Percentiles rank a stretch among this genome's conserved stretches.
Evolutionary conservation across 805 yeast species (phyloP).

Genomic region (Hanseniaspora lachancei): DNA sequence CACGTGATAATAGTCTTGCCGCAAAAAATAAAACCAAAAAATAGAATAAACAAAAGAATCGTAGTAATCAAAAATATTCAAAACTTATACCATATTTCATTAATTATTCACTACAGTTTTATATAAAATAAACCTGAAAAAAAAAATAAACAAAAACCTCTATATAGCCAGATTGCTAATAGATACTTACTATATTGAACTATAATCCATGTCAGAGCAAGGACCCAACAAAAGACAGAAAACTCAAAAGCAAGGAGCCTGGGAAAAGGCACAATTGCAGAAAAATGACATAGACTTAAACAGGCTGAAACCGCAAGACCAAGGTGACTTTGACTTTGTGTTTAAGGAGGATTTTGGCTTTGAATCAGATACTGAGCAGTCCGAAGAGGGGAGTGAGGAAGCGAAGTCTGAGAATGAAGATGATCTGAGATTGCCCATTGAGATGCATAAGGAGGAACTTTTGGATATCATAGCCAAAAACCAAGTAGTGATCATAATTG

Average conservation of each 20-base stretch:
- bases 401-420: constrained; percentile 24
- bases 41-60: background rate
- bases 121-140: too few relatives aligned
- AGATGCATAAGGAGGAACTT: constrained; percentile 44
- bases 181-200: background rate
- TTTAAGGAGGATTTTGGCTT: constrained; percentile 55
- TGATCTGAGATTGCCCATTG: constrained; percentile 61
- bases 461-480: constrained; percentile 45
- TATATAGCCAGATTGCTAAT: background rate
- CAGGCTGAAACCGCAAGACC: constrained; percentile 6
- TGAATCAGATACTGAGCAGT: constrained; percentile 30
- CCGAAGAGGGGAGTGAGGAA: constrained; percentile 27
- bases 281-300: constrained; percentile 18
- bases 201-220: background rate
- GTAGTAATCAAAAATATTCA: too few relatives aligned
- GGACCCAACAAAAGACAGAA: constrained; percentile 10
- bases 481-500: constrained; percentile 64
- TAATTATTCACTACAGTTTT: too few relatives aligned
- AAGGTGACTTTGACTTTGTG: constrained; percentile 54
- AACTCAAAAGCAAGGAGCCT: constrained; percentile 24
- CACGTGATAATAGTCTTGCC: too few relatives aligned
- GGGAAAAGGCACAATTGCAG: constrained; percentile 27
- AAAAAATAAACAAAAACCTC: background rate
- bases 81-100: too few relatives aligned
- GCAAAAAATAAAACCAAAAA: background rate